phyloP scores from a whole-genome alignment of 495 filamentous ascomycete genomes.

The Oleoguttula mirabilis region DNA sequence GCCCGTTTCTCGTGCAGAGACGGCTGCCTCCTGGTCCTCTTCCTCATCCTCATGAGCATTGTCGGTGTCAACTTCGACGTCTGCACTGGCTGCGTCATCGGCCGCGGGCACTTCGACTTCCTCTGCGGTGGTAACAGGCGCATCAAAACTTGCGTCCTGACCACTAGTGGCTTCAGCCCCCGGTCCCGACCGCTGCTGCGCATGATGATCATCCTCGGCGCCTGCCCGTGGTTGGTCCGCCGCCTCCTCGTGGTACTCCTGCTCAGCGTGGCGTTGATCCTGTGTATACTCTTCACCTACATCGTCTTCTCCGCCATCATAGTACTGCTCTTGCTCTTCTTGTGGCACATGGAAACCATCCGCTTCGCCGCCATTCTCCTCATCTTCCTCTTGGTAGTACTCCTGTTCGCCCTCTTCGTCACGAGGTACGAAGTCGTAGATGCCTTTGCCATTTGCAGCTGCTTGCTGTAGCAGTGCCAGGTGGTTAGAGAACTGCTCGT shows the following conservation, averaged over 20 bases:
- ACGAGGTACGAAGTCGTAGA: conserved; percentile 38
- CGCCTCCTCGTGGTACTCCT: neutral
- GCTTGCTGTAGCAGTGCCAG: conserved; percentile 32
- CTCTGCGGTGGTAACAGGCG: neutral
- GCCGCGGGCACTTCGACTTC: neutral
- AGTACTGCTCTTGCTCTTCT: neutral
- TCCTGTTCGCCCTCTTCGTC: conserved; percentile 20
- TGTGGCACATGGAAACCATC: neutral
- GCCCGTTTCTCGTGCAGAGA: too few relatives aligned
- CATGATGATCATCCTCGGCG: neutral
- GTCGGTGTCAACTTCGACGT: neutral
- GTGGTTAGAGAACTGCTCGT: conserved; percentile 40
- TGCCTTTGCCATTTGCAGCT: conserved; percentile 45
- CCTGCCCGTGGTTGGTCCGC: neutral
- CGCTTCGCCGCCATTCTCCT: conserved; percentile 32
- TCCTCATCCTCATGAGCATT: neutral
- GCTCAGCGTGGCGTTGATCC: neutral
- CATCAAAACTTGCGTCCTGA: neutral
- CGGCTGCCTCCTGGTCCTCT: neutral
- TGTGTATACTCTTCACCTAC: conserved; percentile 2
- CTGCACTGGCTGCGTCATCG: neutral
- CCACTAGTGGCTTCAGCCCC: too few relatives aligned
- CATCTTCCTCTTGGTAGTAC: conserved; percentile 15
- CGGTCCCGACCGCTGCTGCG: neutral
- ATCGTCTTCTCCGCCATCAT: conserved; percentile 1